Base-by-base conservation (phyloP, 1,284 basidiomycete genomes). In the Cryptococcus amylolentus region DNA sequence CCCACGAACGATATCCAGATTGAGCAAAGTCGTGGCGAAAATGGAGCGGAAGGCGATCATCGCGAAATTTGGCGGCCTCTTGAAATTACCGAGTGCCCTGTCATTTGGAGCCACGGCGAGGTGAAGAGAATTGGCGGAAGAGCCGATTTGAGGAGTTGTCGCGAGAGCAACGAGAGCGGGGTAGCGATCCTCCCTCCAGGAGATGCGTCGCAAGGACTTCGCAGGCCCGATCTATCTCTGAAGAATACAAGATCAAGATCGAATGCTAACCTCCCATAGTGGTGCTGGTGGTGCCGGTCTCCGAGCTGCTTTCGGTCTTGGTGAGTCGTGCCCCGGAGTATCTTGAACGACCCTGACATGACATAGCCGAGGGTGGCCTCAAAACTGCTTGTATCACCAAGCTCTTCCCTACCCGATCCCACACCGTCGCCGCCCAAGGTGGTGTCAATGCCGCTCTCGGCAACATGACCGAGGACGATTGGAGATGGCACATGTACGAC, bases 321-420 rank as follows among this genome's bases (percentile, higher is more conserved):
- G 69, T 71, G 41, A 50, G 68, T 69, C 28, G 13, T 31, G 23
- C 18, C 31, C 20, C 8, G 7, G 23, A 23, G 7, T 28, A 5
- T 44, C 18, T 20, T 18, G 18, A 6, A 12, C n/a, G 26, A 44
- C 18, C 20, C 18, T 26, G 14, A 44, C 42, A 18, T 12, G 2
- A 5, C 48, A 38, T 46, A 68, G 96, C 96, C 65, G 95, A 98
- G 80, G 92, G 91, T 65, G 96, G 96, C 55, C 88, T 98, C 79
- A 98, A 98, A 78, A 98, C 92, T 41, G 93, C 92, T 27, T 98
- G 95, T 78, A 97, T 98, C 77, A 95, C 95, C 68, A 98, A 98
- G 81, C 84, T 98, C 26, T 98, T 98, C 84, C 96, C 96, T n/a
- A 98, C 96, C 28, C 86, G 96, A 78, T 93, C 89, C 80, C 96